phyloP scores from a whole-genome alignment of 2,329 filamentous ascomycete species.

The Tolypocladium nubicola region DNA sequence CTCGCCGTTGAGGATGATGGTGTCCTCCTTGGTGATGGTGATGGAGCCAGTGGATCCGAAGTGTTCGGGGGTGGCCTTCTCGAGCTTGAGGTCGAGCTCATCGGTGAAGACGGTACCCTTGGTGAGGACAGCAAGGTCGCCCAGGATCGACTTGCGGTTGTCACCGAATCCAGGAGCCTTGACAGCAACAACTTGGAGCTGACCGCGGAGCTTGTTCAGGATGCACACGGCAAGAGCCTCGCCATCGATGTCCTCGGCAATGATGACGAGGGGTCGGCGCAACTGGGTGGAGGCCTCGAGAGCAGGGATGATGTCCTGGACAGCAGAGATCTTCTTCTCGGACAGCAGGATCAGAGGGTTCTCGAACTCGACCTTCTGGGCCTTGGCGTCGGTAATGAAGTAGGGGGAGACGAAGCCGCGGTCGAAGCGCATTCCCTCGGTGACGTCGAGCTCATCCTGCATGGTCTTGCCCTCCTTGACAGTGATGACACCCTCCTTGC shows the following conservation, averaged over 20 bases:
- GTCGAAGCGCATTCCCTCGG: constrained; percentile 99
- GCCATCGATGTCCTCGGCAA: constrained; percentile 97
- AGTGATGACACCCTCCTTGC: constrained; percentile 99
- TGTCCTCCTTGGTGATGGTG: constrained; percentile 99
- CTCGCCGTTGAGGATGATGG: constrained; percentile 94
- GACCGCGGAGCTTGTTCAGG: constrained; percentile 98
- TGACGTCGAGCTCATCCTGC: constrained; percentile 94
- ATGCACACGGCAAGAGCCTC: constrained; percentile 98
- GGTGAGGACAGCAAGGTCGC: constrained; percentile 89
- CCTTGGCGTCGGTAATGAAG: constrained; percentile 99
- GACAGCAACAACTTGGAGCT: constrained; percentile 96
- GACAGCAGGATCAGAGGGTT: constrained; percentile 97
- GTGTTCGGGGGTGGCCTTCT: constrained; percentile 94
- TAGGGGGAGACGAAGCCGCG: constrained; percentile 97
- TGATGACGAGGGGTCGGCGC: constrained; percentile 93
- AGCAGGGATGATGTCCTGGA: constrained; percentile 96
- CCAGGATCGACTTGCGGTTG: constrained; percentile 99
- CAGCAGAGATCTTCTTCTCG: constrained; percentile 99
- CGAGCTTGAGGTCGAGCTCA: constrained; percentile 97
- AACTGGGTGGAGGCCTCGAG: constrained; percentile 94
- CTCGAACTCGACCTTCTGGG: constrained; percentile 99
- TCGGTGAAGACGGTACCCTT: constrained; percentile 97
- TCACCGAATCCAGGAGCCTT: constrained; percentile 99
- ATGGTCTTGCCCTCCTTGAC: constrained; percentile 99
- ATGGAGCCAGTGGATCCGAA: constrained; percentile 95